phyloP scores from a whole-genome alignment of 176 grass and related monocot genomes.

The Thalia dealbata region DNA sequence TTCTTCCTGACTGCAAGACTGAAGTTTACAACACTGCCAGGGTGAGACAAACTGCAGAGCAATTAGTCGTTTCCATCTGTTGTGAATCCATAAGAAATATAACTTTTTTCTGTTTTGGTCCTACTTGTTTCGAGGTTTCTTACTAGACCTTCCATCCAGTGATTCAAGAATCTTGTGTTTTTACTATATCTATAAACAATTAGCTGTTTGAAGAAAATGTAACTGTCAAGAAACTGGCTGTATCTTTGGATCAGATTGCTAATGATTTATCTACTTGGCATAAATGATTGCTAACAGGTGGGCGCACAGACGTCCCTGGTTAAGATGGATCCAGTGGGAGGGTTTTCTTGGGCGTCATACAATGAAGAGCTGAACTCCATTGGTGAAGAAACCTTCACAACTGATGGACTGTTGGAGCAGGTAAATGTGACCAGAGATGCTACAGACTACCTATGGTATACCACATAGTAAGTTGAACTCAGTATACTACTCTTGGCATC shows the following conservation, averaged over 20 bases:
- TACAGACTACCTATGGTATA: slow-evolving; percentile 96
- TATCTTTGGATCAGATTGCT: neutral
- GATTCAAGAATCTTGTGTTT: neutral
- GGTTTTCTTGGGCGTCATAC: slow-evolving; percentile 72
- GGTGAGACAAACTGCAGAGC: slow-evolving; percentile 32
- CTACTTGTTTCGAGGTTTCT: neutral
- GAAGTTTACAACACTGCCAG: slow-evolving; percentile 84
- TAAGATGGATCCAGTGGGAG: slow-evolving; percentile 77
- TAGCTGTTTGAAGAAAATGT: neutral
- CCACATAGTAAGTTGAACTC: slow-evolving; percentile 57
- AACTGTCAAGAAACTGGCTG: neutral
- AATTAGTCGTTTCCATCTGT: neutral
- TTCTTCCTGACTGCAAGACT: slow-evolving; percentile 95
- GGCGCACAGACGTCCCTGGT: slow-evolving; percentile 76
- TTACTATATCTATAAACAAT: neutral
- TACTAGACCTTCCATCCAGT: neutral
- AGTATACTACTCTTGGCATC: neutral
- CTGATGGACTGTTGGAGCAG: slow-evolving; percentile 80
- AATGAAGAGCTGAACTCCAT: slow-evolving; percentile 68
- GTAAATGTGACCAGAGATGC: slow-evolving; percentile 92
- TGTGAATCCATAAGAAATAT: neutral
- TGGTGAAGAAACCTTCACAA: slow-evolving; percentile 45
- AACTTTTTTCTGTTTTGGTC: neutral
- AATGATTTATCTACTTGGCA: neutral
- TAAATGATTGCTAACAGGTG: slow-evolving; percentile 39